Percentiles rank a stretch among this genome's conserved stretches.
Evolutionary conservation across 805 yeast species (phyloP).

Genomic region (Huiozyma sinensis): DNA sequence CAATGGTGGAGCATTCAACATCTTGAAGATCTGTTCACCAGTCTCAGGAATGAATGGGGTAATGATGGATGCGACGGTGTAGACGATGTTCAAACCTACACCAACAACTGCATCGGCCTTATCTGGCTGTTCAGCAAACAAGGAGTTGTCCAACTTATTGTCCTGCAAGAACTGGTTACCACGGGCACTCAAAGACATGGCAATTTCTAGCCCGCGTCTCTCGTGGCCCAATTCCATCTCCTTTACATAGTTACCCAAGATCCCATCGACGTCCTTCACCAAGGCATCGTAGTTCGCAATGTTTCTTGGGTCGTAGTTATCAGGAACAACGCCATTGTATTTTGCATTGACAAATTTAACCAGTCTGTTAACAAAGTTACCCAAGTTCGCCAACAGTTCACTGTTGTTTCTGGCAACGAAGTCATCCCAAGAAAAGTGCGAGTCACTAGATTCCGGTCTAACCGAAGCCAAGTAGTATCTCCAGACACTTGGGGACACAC

Average conservation of each 20-base stretch:
- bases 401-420: constrained; percentile 89
- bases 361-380: constrained; percentile 91
- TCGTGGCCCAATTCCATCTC: constrained; percentile 72
- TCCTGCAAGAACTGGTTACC: constrained; percentile 96
- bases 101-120: constrained; percentile 88
- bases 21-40: constrained; percentile 54
- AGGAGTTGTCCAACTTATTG: constrained; percentile 82
- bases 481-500: constrained; percentile 90
- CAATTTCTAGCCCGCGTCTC: constrained; percentile 82
- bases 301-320: constrained; percentile 37
- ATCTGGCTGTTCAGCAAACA: constrained; percentile 64
- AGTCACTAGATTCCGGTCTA: constrained; percentile 92
- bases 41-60: constrained; percentile 90
- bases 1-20: constrained; percentile 73
- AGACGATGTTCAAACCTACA: constrained; percentile 79
- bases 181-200: constrained; percentile 83
- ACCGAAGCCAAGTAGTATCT: constrained; percentile 87
- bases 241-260: constrained; percentile 50
- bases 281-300: constrained; percentile 38
- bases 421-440: constrained; percentile 96
- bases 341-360: constrained; percentile 84
- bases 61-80: constrained; percentile 71
- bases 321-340: constrained; percentile 83
- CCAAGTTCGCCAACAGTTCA: constrained; percentile 89
- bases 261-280: constrained; percentile 47